Evolutionary conservation across 805 yeast species (phyloP).

Genomic region (Metschnikowia noctiluminum): DNA sequence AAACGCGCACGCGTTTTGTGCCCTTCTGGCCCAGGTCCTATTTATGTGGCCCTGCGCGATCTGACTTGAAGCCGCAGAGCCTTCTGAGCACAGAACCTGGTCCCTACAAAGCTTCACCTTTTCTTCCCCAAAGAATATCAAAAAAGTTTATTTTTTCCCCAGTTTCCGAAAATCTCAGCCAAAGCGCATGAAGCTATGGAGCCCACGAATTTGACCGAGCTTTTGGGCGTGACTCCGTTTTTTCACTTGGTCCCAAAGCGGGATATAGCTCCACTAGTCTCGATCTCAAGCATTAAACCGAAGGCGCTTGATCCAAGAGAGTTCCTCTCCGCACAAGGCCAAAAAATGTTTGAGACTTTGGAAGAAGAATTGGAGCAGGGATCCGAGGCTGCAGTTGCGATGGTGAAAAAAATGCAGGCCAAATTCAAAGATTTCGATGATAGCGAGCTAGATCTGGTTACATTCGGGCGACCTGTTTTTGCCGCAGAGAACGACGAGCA

Average conservation of each 20-base stretch:
- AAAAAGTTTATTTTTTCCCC: no score
- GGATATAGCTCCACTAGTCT: conserved; percentile 16
- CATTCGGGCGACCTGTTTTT: conserved; percentile 33
- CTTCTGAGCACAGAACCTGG: no score
- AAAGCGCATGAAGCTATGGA: not conserved
- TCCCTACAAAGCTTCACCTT: no score
- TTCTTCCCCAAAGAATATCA: no score
- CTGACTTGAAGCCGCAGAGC: not conserved
- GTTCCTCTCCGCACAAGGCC: conserved; percentile 6
- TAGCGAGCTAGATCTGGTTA: conserved; percentile 25
- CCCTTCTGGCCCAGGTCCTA: not conserved
- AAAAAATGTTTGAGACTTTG: conserved; percentile 1
- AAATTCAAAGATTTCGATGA: conserved; percentile 23
- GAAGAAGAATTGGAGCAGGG: conserved; percentile 10
- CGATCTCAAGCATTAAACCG: conserved; percentile 12
- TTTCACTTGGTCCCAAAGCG: conserved; percentile 17
- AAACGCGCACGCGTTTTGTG: not conserved
- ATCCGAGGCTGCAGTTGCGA: conserved; percentile 11
- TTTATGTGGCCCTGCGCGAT: not conserved
- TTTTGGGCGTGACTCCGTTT: conserved; percentile 15
- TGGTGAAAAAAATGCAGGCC: conserved; percentile 16
- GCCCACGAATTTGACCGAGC: conserved; percentile 11
- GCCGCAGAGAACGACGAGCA: conserved; percentile 7
- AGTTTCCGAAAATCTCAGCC: not conserved
- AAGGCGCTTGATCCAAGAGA: conserved; percentile 5